Base-by-base conservation (phyloP, 306 rosid genomes). In the Delonix regia region DNA sequence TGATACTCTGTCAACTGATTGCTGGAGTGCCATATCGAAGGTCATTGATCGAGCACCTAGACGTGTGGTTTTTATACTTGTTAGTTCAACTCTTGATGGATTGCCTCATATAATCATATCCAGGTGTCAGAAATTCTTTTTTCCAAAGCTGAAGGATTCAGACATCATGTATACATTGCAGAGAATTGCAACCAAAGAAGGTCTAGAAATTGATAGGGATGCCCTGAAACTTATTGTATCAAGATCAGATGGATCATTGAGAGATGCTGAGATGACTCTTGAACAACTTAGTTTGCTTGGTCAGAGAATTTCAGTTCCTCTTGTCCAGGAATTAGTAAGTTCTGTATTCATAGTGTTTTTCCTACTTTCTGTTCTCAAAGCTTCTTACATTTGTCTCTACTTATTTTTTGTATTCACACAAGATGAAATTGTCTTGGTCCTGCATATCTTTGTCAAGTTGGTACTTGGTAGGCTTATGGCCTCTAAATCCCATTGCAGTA, bases 181-280 rank as follows among this genome's bases (percentile, higher is more conserved):
- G 84, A 73, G 89, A 91, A 90, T 96, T 80, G 91, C 98, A 47
- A 76, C 84, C 74, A 89, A 90, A 86, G 99, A 96, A 84, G 87
- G 89, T 77, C 83, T 93, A 55, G 96, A 96, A 85, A 93, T 93
- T 83, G 99, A 96, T 77, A 85, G 83, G 88, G 99, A 93, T 86
- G 99, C 99, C 71, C 74, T 93, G 77, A 96, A 93, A 83, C 98
- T 96, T 78, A 96, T 96, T 51, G 96, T 97, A 45, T 93, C 99
- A 75, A 90, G 96, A 80, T 96, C 99, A 2, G 98, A 93, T 59
- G 99, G 99, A 66, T 96, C 99, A 24, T 80, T 96, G 83, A 90
- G 98, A 83, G 99, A 96, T 83, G 98, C 98, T 49, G 99, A 96
- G 85, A 96, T 96, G 99, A 96, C 97, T 73, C 93, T 96, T 71